Conservation (phyloP, 2,329 filamentous ascomycete species). For the Calonectria leucothoes region DNA sequence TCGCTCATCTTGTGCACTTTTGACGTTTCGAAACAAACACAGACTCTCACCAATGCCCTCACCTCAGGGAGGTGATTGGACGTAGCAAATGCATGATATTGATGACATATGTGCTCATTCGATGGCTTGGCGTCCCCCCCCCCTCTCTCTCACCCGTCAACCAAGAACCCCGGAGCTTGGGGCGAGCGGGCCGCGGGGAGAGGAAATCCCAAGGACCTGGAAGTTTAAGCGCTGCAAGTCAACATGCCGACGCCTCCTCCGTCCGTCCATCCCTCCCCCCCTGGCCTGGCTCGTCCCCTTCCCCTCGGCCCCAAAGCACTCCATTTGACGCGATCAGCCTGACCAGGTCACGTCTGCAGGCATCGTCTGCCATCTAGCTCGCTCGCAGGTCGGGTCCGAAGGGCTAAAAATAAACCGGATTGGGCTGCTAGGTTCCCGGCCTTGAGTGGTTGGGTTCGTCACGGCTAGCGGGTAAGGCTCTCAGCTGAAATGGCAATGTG, state of each 20-base stretch:
- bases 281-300: no score
- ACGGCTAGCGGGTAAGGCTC: slow-evolving; percentile 1
- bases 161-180: not conserved
- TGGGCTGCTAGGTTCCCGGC: not conserved
- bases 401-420: not conserved
- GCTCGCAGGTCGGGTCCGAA: not conserved
- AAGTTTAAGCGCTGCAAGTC: not conserved
- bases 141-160: not conserved
- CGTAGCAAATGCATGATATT: not conserved
- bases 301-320: not conserved
- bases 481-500: slow-evolving; percentile 2
- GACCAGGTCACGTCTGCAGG: not conserved
- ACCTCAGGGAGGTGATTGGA: not conserved
- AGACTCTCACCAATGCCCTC: no score
- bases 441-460: not conserved
- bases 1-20: not conserved
- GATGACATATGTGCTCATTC: not conserved
- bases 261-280: no score
- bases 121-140: not conserved
- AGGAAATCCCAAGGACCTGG: not conserved
- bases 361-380: not conserved
- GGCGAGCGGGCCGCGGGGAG: not conserved
- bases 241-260: not conserved
- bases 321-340: not conserved
- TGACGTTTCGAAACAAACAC: not conserved